Evolutionary conservation across 129 eudicot genomes (phyloP).

Genomic region (Sambucus nigra): DNA sequence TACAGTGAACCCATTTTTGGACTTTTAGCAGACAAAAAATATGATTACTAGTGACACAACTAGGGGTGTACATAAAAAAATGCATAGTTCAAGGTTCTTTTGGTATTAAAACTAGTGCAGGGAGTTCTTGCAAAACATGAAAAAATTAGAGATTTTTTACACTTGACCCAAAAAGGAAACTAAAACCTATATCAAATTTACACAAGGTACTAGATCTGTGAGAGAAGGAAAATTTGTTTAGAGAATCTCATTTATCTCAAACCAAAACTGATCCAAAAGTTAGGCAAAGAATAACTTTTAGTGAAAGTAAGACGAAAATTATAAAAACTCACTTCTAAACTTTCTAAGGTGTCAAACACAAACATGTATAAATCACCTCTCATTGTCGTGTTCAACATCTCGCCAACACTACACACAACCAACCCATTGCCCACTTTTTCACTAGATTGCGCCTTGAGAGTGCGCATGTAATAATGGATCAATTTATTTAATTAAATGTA

Average conservation of each 20-base stretch:
- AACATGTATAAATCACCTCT: slow-evolving; percentile 18
- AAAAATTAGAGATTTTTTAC: too few relatives aligned
- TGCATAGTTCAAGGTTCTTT: too few relatives aligned
- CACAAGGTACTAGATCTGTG: slow-evolving; percentile 33
- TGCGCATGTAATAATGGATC: too few relatives aligned
- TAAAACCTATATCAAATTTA: slow-evolving; percentile 5
- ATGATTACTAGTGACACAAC: too few relatives aligned
- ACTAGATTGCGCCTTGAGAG: too few relatives aligned
- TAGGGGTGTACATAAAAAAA: too few relatives aligned
- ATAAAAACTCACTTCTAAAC: neutral
- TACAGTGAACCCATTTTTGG: too few relatives aligned
- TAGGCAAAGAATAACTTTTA: slow-evolving; percentile 14
- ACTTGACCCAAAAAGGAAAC: slow-evolving; percentile 1
- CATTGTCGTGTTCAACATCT: slow-evolving; percentile 12
- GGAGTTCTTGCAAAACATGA: too few relatives aligned
- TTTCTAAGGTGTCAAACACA: slow-evolving; percentile 35
- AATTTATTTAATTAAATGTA: too few relatives aligned
- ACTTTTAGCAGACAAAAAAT: too few relatives aligned
- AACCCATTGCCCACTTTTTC: slow-evolving; percentile 3
- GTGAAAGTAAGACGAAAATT: slow-evolving; percentile 1
- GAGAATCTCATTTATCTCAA: slow-evolving; percentile 1
- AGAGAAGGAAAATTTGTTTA: slow-evolving; percentile 14
- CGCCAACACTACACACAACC: slow-evolving; percentile 14
- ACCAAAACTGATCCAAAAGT: slow-evolving; percentile 22
- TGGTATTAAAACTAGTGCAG: too few relatives aligned